Base-by-base conservation (phyloP, 1,139 yeast genomes). In the Saccharomycopsis phalli region DNA sequence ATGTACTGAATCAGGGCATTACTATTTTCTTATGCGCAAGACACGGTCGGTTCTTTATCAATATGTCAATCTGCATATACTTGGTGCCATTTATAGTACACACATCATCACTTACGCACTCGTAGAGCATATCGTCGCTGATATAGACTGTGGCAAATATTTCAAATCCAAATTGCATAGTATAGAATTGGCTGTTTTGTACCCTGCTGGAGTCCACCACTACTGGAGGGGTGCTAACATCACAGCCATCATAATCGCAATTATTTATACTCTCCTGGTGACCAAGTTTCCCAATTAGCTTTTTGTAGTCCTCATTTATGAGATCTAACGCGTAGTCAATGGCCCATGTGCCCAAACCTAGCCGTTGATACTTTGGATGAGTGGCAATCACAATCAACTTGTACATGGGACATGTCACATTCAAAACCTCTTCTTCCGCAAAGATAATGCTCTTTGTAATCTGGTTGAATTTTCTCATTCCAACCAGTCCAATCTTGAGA, bases 331-430 rank as follows among this genome's bases (percentile, higher is more conserved):
- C 27, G 18, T 32, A 26, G 18, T 36, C 17, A 18, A 42, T 28
- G 19, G 36, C 4, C 18, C 8, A n/a, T 3, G 30, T 19, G 11
- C 37, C 47, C 13, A 31, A 30, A 10, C 47, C 47, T 6, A 8
- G 4, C 8, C 37, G 25, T 34, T 44, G 47, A 23, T 33, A 33
- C 13, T 29, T 19, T 4, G 47, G 47, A 13, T 20, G 39, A 3
- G 46, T 44, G 8, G 40, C 47, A 10, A 44, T 22, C 11, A 44
- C 11, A 10, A 33, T 5, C 10, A 44, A 27, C 18, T 38, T 31
- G 31, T 44, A 44, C 16, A 4, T 26, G 14, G 21, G 27, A 27
- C 23, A 11, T 14, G 11, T 13, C 4, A 35, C 10, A 18, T 32
- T 19, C 6, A 36, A 19, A 4, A 30, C 25, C 11, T 32, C 39